Evolutionary conservation across 2,329 filamentous ascomycete genomes (phyloP), one percentile per base, ranked within the genome.

Genomic region (Colletotrichum shisoi): DNA sequence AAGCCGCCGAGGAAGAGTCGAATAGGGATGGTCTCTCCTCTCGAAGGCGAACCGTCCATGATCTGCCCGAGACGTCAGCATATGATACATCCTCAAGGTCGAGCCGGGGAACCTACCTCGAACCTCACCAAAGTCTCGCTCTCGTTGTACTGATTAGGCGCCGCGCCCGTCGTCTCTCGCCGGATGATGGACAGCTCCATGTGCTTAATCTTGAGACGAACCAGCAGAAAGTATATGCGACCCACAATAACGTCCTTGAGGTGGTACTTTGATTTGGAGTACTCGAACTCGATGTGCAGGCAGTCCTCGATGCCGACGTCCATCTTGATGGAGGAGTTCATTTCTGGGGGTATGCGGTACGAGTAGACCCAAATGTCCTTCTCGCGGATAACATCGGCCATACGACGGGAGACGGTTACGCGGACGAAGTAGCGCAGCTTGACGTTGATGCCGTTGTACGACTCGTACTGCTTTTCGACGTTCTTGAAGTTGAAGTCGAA

Each of bases 401-500:
- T 98, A 77, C 95, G 89, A 75, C 95, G 89, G 58, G 93, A 96
- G 54, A 99, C 95, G 42, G 95, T 99, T 72, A 98, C 95, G 73
- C 94, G 91, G 65, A 98, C 90, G 81, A 98, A 98, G 87, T 99
- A 99, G 73, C 95, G 93, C 77, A 99, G 87, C 84, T 97, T 96
- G 75, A 99, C 95, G 77, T 99, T 99, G 87, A 99, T 99, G 76
- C 95, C 95, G 78, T 97, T 96, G 85, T 99, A 99, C 71, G 94
- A 97, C 82, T 99, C 96, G 85, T 99, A 99, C 80, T 96, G 94
- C 85, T 99, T 99, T 86, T 99, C 95, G 74, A 99, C 93, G 79
- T 98, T 99, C 81, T 98, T 98, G 88, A 99, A 99, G 83, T 97
- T 96, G 87, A 99, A 99, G 72, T 96, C 93, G 79, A 97, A 97